These are phyloP conservation scores for Ambrosia hybrid DNA, from an alignment of 140 eudicot species.

Conservation along the genomic window DNA sequence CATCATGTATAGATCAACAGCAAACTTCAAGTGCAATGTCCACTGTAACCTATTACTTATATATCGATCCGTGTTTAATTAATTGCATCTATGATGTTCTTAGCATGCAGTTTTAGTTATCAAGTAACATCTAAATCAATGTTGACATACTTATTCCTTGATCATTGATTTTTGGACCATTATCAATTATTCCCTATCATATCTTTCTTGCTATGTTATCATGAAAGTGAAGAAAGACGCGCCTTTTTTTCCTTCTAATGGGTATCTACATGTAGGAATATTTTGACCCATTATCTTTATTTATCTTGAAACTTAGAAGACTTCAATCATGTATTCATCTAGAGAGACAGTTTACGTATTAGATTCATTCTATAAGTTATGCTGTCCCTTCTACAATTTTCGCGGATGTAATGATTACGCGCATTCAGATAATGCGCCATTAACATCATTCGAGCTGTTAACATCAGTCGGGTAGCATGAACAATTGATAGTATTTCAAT, in stretches of 20 bases:
- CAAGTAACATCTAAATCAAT: slow-evolving; percentile 17
- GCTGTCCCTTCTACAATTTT: slow-evolving; percentile 20
- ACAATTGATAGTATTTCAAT: not conserved
- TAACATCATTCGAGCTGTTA: slow-evolving; percentile 18
- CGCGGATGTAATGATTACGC: slow-evolving; percentile 29
- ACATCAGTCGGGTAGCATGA: slow-evolving; percentile 22
- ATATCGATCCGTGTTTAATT: not conserved
- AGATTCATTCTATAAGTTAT: slow-evolving; percentile 20
- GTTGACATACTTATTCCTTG: slow-evolving; percentile 17
- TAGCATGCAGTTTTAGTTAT: not conserved
- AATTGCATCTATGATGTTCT: not conserved
- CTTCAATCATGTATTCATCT: slow-evolving; percentile 24
- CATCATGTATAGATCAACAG: slow-evolving; percentile 1
- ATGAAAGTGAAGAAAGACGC: slow-evolving; percentile 22
- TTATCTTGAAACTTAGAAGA: slow-evolving; percentile 21
- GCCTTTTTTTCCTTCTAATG: slow-evolving; percentile 20
- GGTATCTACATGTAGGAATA: slow-evolving; percentile 20
- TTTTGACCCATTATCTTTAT: slow-evolving; percentile 4
- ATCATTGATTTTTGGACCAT: slow-evolving; percentile 18
- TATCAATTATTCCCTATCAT: not conserved
- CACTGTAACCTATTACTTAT: not conserved
- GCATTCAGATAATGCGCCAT: slow-evolving; percentile 27
- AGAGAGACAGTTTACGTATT: slow-evolving; percentile 16
- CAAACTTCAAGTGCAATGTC: not conserved
- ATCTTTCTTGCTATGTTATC: slow-evolving; percentile 21